A percentile compares a stretch with the other conserved stretches of the same genome.
Conservation (phyloP, 2,329 filamentous ascomycete species). For the Apiospora marii region DNA sequence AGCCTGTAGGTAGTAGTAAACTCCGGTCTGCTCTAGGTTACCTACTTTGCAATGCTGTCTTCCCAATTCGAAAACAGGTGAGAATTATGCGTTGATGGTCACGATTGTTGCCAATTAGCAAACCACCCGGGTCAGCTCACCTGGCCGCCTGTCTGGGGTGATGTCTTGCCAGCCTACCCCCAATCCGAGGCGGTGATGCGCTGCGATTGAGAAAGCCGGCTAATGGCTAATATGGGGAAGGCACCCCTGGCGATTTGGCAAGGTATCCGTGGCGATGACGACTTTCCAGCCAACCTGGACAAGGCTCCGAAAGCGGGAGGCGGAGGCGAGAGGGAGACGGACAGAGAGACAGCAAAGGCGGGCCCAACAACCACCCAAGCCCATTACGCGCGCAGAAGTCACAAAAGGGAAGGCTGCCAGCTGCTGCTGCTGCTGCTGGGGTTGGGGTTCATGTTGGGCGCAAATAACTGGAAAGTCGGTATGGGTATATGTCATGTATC, state of each 20-base stretch:
- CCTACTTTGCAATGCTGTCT: too few species aligned
- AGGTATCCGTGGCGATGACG: constrained; percentile 35
- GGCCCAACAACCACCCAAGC: background rate
- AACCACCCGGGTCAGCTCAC: constrained; percentile 13
- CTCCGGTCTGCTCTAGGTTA: background rate
- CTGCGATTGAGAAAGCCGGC: constrained; percentile 2
- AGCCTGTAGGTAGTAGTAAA: background rate
- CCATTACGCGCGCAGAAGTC: constrained; percentile 20
- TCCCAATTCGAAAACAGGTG: background rate
- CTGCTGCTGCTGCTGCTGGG: background rate
- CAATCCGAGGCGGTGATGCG: constrained; percentile 12
- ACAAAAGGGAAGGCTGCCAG: constrained; percentile 2
- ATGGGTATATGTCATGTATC: background rate
- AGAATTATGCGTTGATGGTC: constrained; percentile 1
- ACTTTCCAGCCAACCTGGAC: constrained; percentile 30
- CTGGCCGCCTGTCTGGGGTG: constrained; percentile 17
- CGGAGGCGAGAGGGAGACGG: constrained; percentile 39
- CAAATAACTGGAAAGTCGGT: constrained; percentile 5
- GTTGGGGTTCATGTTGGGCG: background rate
- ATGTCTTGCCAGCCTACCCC: constrained; percentile 20
- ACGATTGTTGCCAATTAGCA: background rate
- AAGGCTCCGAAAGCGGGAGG: constrained; percentile 46
- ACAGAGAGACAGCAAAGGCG: background rate
- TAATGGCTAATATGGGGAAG: constrained; percentile 23
- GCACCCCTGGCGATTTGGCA: constrained; percentile 23